Conservation (phyloP, 2,329 filamentous ascomycete genomes). For the Lasiodiplodia hormozganensis region DNA sequence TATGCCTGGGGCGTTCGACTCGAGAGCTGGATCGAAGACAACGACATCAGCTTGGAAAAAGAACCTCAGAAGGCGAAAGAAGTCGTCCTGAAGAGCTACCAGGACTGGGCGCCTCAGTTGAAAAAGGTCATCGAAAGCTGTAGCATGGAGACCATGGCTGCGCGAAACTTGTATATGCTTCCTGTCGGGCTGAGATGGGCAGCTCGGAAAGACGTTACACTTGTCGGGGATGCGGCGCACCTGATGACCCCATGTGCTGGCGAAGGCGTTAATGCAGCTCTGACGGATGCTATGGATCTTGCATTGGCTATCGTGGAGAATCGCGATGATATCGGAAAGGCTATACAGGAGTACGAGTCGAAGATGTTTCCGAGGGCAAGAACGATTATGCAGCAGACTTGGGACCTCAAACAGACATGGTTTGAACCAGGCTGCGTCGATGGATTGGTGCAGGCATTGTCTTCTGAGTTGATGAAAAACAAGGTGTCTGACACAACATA, state of each 20-base stretch:
- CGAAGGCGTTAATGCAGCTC: conserved; percentile 40
- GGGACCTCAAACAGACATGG: too few species aligned
- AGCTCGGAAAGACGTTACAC: conserved; percentile 46
- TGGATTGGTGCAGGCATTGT: too few species aligned
- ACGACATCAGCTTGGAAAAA: not conserved
- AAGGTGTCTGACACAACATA: too few species aligned
- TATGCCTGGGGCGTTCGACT: conserved; percentile 34
- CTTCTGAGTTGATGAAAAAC: too few species aligned
- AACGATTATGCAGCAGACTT: too few species aligned
- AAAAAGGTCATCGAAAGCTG: conserved; percentile 37
- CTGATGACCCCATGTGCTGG: conserved; percentile 48
- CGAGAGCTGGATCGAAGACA: conserved; percentile 36
- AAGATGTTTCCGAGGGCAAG: too few species aligned
- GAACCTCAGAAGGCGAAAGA: conserved; percentile 29
- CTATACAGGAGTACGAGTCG: too few species aligned
- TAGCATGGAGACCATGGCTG: conserved; percentile 37
- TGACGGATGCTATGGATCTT: too few species aligned
- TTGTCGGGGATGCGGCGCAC: conserved; percentile 52
- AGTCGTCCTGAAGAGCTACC: conserved; percentile 35
- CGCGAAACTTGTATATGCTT: conserved; percentile 43
- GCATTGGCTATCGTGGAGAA: too few species aligned
- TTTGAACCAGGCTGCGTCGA: too few species aligned
- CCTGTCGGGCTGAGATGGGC: conserved; percentile 48
- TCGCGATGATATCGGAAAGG: too few species aligned
- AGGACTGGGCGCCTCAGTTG: conserved; percentile 43